Percentiles rank a stretch among this genome's conserved stretches.
These are phyloP conservation scores for Eucalyptus lansdowneana DNA, from an alignment of 345 rosid genomes.

Conservation along the genomic window DNA sequence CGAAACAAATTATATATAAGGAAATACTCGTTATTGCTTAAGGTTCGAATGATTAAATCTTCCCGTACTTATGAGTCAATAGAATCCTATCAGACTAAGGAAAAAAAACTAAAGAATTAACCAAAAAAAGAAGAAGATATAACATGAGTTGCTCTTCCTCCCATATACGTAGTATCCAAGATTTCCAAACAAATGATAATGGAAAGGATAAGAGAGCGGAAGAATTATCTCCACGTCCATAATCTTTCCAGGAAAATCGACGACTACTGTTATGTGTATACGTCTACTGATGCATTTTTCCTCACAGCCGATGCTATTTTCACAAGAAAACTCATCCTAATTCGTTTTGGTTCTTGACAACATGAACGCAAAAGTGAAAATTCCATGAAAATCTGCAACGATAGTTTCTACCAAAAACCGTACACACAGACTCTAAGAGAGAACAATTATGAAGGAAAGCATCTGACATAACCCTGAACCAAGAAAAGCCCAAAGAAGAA, in stretches of 20 bases:
- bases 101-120: too few relatives aligned
- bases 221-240: not conserved
- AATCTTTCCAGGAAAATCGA: not conserved
- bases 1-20: too few relatives aligned
- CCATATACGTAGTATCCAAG: too few relatives aligned
- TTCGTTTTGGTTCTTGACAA: not conserved
- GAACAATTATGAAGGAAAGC: not conserved
- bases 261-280: not conserved
- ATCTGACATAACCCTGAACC: not conserved
- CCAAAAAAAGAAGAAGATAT: too few relatives aligned
- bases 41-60: too few relatives aligned
- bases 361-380: not conserved
- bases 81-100: too few relatives aligned
- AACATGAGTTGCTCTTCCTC: too few relatives aligned
- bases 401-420: not conserved
- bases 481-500: not conserved
- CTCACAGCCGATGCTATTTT: not conserved
- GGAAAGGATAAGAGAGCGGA: not conserved
- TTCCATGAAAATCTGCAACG: not conserved
- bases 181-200: not conserved
- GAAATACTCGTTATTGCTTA: too few relatives aligned
- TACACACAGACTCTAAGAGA: not conserved
- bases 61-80: too few relatives aligned
- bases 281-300: not conserved
- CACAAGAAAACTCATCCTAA: not conserved